phyloP scores from a whole-genome alignment of 2,329 filamentous ascomycete species.

The Diplodia scrobiculata region DNA sequence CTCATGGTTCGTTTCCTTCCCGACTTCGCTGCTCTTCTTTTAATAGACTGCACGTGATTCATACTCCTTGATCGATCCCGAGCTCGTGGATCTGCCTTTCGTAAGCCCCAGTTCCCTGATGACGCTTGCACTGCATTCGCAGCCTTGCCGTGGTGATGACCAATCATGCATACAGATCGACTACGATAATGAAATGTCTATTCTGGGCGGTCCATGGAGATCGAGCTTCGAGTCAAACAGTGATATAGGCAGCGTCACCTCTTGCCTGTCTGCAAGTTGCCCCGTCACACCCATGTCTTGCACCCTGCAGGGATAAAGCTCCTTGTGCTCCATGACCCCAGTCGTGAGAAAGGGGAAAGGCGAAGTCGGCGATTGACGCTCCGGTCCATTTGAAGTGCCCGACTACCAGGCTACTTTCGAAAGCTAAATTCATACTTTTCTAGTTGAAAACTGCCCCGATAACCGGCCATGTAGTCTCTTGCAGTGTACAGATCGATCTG shows the following conservation, averaged over 20 bases:
- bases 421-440: neutral
- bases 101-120: slow-evolving; percentile 2
- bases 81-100: neutral
- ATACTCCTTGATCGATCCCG: neutral
- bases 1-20: neutral
- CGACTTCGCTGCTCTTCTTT: slow-evolving; percentile 19
- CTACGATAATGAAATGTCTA: neutral
- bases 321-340: neutral
- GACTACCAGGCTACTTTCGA: neutral
- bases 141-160: slow-evolving; percentile 4
- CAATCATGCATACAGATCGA: slow-evolving; percentile 6
- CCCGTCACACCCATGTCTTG: neutral
- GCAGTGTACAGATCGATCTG: neutral
- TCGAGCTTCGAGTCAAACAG: neutral
- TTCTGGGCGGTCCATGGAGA: neutral
- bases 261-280: neutral
- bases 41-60: slow-evolving; percentile 25
- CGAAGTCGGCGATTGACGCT: neutral
- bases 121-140: slow-evolving; percentile 6
- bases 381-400: neutral
- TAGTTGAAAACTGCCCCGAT: neutral
- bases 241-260: neutral
- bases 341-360: neutral
- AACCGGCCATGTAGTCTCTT: neutral
- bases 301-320: neutral